Percentiles rank a stretch among this genome's conserved stretches.
Conservation (phyloP, 2,329 filamentous ascomycete species). For the Aspergillus novoparasiticus region DNA sequence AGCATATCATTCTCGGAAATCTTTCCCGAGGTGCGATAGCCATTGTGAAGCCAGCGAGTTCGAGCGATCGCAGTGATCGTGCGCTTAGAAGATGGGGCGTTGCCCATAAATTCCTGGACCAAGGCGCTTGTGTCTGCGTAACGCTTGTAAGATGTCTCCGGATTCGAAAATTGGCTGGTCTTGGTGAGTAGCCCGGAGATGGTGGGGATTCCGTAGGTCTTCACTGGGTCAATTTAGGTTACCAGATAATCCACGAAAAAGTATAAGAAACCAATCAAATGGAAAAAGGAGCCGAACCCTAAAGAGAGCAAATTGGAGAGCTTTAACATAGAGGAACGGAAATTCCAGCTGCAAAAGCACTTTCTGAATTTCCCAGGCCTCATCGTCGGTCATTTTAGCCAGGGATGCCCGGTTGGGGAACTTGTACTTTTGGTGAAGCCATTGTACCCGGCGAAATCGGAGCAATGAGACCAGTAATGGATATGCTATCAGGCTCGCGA, state of each 20-base stretch:
- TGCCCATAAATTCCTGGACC: conserved; percentile 51
- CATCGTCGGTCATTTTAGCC: conserved; percentile 56
- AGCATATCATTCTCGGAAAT: conserved; percentile 66
- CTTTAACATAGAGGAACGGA: conserved; percentile 53
- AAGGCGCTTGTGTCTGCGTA: conserved; percentile 56
- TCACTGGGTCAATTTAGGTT: conserved; percentile 1
- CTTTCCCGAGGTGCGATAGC: conserved; percentile 59
- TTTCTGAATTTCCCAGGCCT: conserved; percentile 55
- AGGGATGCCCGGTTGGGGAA: conserved; percentile 51
- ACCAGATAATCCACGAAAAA: background rate
- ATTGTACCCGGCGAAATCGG: conserved; percentile 38
- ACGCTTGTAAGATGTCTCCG: conserved; percentile 54
- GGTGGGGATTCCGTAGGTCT: conserved; percentile 60
- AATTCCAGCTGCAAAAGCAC: conserved; percentile 57
- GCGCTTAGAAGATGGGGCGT: conserved; percentile 48
- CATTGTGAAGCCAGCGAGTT: conserved; percentile 65
- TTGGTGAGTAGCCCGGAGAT: conserved; percentile 54
- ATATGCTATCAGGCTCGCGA: conserved; percentile 28
- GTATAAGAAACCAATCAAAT: background rate
- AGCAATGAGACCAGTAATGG: conserved; percentile 31
- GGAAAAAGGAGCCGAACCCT: conserved; percentile 40
- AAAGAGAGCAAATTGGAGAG: conserved; percentile 62
- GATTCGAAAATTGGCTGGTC: conserved; percentile 53
- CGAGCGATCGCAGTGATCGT: conserved; percentile 58
- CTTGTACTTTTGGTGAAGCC: conserved; percentile 44